These are phyloP conservation scores for Drechslerella stenobrocha DNA, from an alignment of 2,329 filamentous ascomycete genomes.

Conservation along the genomic window DNA sequence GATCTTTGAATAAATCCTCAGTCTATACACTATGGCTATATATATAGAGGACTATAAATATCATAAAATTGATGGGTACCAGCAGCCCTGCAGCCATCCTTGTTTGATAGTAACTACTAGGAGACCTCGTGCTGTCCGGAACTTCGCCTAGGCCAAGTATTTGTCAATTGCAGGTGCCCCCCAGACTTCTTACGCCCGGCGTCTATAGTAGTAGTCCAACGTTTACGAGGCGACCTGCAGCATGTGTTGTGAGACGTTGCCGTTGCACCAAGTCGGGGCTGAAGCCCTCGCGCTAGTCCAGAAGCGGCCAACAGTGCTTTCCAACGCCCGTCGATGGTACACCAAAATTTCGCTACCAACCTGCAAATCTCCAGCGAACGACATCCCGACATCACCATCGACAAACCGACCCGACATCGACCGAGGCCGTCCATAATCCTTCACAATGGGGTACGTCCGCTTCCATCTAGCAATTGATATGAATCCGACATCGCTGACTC, in stretches of 20 bases:
- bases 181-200: neutral
- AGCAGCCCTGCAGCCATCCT: too few relatives aligned
- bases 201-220: too few relatives aligned
- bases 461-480: constrained; percentile 2
- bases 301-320: constrained; percentile 18
- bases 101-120: too few relatives aligned
- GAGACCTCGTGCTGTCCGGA: too few relatives aligned
- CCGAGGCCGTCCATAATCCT: constrained; percentile 27
- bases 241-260: constrained; percentile 16
- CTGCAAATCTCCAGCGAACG: constrained; percentile 35
- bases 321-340: constrained; percentile 13
- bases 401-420: constrained; percentile 23
- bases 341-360: constrained; percentile 46
- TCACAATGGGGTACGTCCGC: constrained; percentile 45
- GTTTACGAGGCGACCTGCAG: neutral
- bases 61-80: too few relatives aligned
- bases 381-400: constrained; percentile 46
- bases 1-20: too few relatives aligned
- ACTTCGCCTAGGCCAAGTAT: too few relatives aligned
- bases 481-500: constrained; percentile 21
- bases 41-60: too few relatives aligned
- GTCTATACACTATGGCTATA: too few relatives aligned
- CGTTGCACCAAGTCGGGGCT: constrained; percentile 22
- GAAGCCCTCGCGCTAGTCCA: constrained; percentile 42
- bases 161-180: too few relatives aligned